Base-by-base conservation (phyloP, 2,329 filamentous ascomycete genomes). In the Zelopaecilomyces penicillatus region DNA sequence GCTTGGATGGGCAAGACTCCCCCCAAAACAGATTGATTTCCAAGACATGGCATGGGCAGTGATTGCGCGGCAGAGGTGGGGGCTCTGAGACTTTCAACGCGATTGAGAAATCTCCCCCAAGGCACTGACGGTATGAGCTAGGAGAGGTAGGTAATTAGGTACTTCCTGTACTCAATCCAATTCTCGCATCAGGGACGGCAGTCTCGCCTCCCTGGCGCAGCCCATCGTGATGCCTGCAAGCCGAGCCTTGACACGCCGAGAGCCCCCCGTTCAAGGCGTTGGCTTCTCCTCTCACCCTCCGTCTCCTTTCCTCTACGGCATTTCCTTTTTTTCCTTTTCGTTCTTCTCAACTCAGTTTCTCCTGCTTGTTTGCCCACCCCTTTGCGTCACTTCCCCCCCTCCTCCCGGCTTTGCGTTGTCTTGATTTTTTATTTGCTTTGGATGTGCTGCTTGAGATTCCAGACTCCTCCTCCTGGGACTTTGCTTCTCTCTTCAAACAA, bases 31-130 rank as follows among this genome's bases (percentile, higher is more conserved):
- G 43, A 31, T 42, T 29, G 40, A 27, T 35, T n/a, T 29, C 6
- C 30, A 46, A 48, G 46, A 43, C 46, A 48, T 41, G 34, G 40
- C 37, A 40, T 30, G 32, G 39, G 45, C 39, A 12, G 38, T 43
- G 37, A 38, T 33, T 38, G 31, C 26, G 39, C 36, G 39, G 36
- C 43, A 30, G 39, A 37, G 37, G 39, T 43, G 43, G 36, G 44
- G 12, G 39, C 37, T 19, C 19, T 19, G 19, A 36, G 32, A 35
- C 30, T 6, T 42, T 39, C 35, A 19, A 19, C 19, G 19, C 19
- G 19, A 19, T 19, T 19, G 19, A 19, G 19, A 19, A 19, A 19
- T 19, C 19, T 19, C 19, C 19, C 19, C 19, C 19, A 19, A 19
- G 19, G 19, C 19, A 19, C 19, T 19, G 19, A 19, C 19, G 19